phyloP scores from a whole-genome alignment of 2,329 filamentous ascomycete genomes.

The Ophiostoma himal-ulmi region DNA sequence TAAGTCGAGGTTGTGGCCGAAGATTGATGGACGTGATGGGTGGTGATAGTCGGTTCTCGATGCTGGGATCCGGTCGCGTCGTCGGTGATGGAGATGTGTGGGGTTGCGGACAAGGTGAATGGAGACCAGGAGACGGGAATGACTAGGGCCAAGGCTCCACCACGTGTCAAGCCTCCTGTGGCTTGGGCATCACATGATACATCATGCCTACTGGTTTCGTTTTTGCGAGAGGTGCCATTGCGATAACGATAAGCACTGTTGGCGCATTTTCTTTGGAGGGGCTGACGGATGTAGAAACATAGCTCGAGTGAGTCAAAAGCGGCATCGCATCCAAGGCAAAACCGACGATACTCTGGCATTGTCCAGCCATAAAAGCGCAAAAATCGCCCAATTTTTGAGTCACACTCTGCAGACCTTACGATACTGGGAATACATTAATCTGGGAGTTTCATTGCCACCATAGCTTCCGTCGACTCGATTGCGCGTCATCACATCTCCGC shows the following conservation, averaged over 20 bases:
- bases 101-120: slow-evolving; percentile 17
- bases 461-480: not conserved
- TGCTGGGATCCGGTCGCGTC: slow-evolving; percentile 22
- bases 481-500: not conserved
- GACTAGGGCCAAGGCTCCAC: slow-evolving; percentile 7
- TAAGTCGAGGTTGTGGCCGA: not conserved
- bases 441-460: not conserved
- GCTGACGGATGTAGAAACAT: slow-evolving; percentile 16
- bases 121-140: not conserved
- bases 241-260: slow-evolving; percentile 16
- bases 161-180: not conserved
- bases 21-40: slow-evolving; percentile 15
- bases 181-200: not conserved
- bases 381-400: not conserved
- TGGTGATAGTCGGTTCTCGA: slow-evolving; percentile 19
- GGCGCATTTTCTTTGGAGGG: slow-evolving; percentile 16
- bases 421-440: not conserved
- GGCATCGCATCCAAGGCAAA: not conserved
- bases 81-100: slow-evolving; percentile 21
- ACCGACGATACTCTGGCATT: not conserved
- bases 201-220: not conserved
- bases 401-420: not conserved
- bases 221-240: not conserved
- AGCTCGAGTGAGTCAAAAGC: slow-evolving; percentile 20
- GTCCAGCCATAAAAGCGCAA: not conserved